These are phyloP conservation scores for Lactifluus pinguis DNA, from an alignment of 768 basidiomycete species.

Conservation along the genomic window DNA sequence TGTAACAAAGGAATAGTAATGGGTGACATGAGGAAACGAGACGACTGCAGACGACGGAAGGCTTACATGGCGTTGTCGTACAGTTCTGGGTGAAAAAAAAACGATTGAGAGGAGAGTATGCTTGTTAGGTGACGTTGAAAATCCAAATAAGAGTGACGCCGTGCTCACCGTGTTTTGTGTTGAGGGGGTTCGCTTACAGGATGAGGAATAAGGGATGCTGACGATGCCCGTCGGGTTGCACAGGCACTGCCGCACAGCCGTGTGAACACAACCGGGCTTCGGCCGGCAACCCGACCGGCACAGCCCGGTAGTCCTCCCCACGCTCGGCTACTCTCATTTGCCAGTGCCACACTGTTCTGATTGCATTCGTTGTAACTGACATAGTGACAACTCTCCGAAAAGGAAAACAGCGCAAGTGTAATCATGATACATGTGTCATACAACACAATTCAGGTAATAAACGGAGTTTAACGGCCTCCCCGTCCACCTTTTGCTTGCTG, in stretches of 20 bases:
- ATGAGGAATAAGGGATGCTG: background rate
- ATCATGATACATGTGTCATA: slow-evolving; percentile 12
- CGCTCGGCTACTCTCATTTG: background rate
- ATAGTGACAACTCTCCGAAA: background rate
- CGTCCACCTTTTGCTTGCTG: slow-evolving; percentile 94
- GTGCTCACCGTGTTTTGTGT: slow-evolving; percentile 13
- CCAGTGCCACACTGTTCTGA: background rate
- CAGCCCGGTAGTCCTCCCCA: background rate
- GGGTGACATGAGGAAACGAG: slow-evolving; percentile 11
- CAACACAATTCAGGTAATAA: background rate
- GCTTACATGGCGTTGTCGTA: slow-evolving; percentile 17
- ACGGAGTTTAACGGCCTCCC: slow-evolving; percentile 49
- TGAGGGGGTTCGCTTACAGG: slow-evolving; percentile 4
- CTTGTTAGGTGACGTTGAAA: background rate
- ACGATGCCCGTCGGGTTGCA: background rate
- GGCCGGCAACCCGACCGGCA: background rate
- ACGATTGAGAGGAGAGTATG: background rate
- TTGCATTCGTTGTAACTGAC: background rate
- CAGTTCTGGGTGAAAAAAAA: background rate
- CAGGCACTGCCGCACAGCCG: background rate
- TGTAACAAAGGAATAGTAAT: slow-evolving; percentile 9
- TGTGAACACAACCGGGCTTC: background rate
- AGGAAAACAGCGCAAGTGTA: background rate
- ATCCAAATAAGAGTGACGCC: background rate
- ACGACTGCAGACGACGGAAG: background rate